These are phyloP conservation scores for Chlamydomonas sp. DNA, from an alignment of 139 green algal species.

Conservation along the genomic window DNA sequence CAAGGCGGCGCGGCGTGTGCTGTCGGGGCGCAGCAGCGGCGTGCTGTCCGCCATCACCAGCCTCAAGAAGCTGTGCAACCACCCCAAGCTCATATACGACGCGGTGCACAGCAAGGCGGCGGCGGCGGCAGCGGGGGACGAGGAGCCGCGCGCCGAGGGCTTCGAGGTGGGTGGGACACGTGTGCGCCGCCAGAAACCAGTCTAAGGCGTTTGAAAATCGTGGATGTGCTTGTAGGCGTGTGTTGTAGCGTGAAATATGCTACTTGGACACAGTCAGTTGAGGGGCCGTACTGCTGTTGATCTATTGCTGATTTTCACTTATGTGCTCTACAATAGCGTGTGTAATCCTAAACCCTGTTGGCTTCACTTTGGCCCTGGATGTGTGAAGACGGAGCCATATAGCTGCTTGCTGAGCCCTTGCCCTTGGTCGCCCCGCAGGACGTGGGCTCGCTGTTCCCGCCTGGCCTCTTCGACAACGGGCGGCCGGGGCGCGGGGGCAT, in stretches of 20 bases:
- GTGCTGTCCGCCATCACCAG: conserved; percentile 91
- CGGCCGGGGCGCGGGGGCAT: conserved; percentile 67
- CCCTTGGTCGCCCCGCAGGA: not conserved
- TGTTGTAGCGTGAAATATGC: too few relatives aligned
- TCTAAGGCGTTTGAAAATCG: too few relatives aligned
- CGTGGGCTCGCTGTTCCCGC: conserved; percentile 80
- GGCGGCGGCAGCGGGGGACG: not conserved
- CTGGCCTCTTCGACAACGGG: conserved; percentile 86
- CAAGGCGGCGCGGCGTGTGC: conserved; percentile 81
- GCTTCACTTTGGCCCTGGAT: not conserved
- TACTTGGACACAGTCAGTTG: too few relatives aligned
- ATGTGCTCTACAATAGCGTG: not conserved
- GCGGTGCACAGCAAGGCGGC: conserved; percentile 40
- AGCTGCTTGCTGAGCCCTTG: too few relatives aligned
- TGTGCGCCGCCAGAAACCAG: too few relatives aligned
- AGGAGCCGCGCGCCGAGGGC: conserved; percentile 38
- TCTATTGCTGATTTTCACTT: too few relatives aligned
- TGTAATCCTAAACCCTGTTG: not conserved
- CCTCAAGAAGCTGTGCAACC: conserved; percentile 98
- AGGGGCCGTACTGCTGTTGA: too few relatives aligned
- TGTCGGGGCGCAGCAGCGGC: conserved; percentile 60
- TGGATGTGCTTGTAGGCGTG: too few relatives aligned
- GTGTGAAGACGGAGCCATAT: not conserved
- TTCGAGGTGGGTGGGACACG: conserved; percentile 49
- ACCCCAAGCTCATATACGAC: conserved; percentile 96